Evolutionary conservation across 1,139 yeast genomes (phyloP).

Genomic region (Geotrichum klebahnii): DNA sequence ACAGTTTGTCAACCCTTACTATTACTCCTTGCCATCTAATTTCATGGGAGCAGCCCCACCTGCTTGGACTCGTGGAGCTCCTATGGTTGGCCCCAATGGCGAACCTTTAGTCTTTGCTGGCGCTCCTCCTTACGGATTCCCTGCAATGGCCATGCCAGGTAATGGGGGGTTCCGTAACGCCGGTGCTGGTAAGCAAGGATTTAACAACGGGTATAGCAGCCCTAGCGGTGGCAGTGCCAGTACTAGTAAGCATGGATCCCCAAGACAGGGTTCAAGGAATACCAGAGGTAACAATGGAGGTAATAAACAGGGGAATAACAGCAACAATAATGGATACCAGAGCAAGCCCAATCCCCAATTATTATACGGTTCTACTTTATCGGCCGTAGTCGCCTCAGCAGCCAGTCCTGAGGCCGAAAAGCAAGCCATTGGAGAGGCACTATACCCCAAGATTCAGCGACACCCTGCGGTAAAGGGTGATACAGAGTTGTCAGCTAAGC

Average conservation of each 20-base stretch:
- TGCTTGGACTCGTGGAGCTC: background rate
- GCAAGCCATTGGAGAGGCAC: conserved; percentile 88
- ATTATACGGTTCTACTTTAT: conserved; percentile 30
- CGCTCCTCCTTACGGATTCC: conserved; percentile 2
- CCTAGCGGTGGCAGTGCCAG: background rate
- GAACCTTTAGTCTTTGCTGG: conserved; percentile 1
- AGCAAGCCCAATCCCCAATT: conserved; percentile 36
- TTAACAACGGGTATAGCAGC: conserved; percentile 11
- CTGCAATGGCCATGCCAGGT: background rate
- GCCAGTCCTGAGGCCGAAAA: conserved; percentile 65
- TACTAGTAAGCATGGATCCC: background rate
- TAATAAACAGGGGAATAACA: conserved; percentile 26
- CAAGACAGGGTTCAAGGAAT: background rate
- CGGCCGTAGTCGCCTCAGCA: conserved; percentile 38
- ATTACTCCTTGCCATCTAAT: conserved; percentile 1
- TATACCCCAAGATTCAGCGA: conserved; percentile 79
- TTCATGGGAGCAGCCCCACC: background rate
- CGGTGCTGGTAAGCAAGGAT: conserved; percentile 2
- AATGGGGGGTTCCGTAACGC: background rate
- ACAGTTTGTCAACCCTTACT: conserved; percentile 1
- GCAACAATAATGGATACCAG: conserved; percentile 56
- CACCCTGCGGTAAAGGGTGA: conserved; percentile 74
- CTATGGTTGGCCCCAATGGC: conserved; percentile 10
- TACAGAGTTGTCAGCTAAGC: conserved; percentile 86
- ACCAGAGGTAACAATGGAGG: conserved; percentile 33